Percentiles rank a stretch among this genome's conserved stretches.
Conservation (phyloP, 208 protist species). For the Blechomonas ayalai region DNA sequence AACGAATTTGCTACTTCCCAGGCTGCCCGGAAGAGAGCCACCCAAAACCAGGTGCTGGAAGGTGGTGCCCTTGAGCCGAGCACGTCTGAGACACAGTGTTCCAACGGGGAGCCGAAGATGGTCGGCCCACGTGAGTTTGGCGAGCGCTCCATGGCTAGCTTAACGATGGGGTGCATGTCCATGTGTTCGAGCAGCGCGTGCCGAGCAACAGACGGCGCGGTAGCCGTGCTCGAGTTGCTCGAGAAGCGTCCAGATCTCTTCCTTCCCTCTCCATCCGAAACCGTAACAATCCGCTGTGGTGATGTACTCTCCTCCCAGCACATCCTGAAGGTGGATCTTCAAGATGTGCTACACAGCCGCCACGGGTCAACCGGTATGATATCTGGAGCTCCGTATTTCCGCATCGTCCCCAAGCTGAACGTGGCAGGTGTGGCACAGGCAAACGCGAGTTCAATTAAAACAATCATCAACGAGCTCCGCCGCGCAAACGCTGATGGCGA, state of each 20-base stretch:
- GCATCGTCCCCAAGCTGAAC: constrained; percentile 82
- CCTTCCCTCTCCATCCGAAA: constrained; percentile 62
- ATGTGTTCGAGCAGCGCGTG: constrained; percentile 49
- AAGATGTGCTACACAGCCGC: constrained; percentile 58
- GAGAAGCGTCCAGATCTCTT: constrained; percentile 41
- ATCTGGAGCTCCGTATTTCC: constrained; percentile 76
- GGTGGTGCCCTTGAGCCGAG: too few relatives aligned
- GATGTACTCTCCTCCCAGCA: constrained; percentile 75
- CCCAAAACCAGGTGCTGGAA: too few relatives aligned
- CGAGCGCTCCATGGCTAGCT: constrained; percentile 26
- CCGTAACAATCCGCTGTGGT: constrained; percentile 40
- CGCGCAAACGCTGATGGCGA: constrained; percentile 51
- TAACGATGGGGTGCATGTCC: constrained; percentile 37
- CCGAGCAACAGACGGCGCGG: constrained; percentile 42
- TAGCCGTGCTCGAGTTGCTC: constrained; percentile 73
- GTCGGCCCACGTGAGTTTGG: too few relatives aligned
- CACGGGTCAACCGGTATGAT: constrained; percentile 69
- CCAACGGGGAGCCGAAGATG: too few relatives aligned
- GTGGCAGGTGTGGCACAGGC: constrained; percentile 78
- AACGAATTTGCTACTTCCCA: constrained; percentile 39
- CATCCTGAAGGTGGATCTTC: constrained; percentile 71
- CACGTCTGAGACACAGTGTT: too few relatives aligned
- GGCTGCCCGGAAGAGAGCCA: too few relatives aligned
- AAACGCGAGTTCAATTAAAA: constrained; percentile 54
- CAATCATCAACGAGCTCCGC: constrained; percentile 75